phyloP scores from a whole-genome alignment of 306 rosid genomes.

The Arachis hypogaea region DNA sequence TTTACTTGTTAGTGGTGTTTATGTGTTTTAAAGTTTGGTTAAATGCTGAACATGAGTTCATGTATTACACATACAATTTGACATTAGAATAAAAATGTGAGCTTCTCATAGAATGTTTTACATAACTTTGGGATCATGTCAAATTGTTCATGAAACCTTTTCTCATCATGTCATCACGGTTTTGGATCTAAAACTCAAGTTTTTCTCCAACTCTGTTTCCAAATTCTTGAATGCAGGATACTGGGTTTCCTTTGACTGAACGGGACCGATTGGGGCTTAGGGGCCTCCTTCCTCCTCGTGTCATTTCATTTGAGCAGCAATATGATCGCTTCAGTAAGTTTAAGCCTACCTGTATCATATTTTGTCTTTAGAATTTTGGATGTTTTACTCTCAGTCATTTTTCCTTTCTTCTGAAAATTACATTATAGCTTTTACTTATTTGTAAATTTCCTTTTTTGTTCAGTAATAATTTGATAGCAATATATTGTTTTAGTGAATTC shows the following conservation, averaged over 20 bases:
- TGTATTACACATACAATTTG: neutral
- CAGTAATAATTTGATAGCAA: slow-evolving; percentile 8
- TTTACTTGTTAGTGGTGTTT: neutral
- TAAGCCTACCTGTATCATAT: slow-evolving; percentile 28
- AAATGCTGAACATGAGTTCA: slow-evolving; percentile 2
- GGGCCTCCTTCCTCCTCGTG: slow-evolving; percentile 97
- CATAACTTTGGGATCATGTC: slow-evolving; percentile 23
- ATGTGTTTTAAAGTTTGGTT: slow-evolving; percentile 28
- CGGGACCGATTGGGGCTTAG: slow-evolving; percentile 97
- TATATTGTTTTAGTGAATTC: slow-evolving; percentile 66
- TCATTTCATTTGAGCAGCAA: slow-evolving; percentile 94
- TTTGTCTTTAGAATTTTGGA: neutral
- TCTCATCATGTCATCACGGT: slow-evolving; percentile 8
- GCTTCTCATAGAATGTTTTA: slow-evolving; percentile 33
- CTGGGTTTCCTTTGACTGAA: slow-evolving; percentile 94
- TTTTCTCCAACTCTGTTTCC: neutral
- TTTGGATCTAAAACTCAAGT: slow-evolving; percentile 1
- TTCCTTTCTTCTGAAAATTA: slow-evolving; percentile 16
- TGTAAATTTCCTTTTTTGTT: slow-evolving; percentile 9
- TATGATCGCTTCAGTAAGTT: slow-evolving; percentile 92
- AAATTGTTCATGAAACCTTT: slow-evolving; percentile 11
- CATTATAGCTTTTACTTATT: neutral
- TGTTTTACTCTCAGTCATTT: slow-evolving; percentile 13
- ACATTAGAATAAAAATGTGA: neutral
- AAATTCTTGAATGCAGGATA: slow-evolving; percentile 68